These are phyloP conservation scores for Ajuga chamaepitys DNA, from an alignment of 257 asterid genomes.

Conservation along the genomic window DNA sequence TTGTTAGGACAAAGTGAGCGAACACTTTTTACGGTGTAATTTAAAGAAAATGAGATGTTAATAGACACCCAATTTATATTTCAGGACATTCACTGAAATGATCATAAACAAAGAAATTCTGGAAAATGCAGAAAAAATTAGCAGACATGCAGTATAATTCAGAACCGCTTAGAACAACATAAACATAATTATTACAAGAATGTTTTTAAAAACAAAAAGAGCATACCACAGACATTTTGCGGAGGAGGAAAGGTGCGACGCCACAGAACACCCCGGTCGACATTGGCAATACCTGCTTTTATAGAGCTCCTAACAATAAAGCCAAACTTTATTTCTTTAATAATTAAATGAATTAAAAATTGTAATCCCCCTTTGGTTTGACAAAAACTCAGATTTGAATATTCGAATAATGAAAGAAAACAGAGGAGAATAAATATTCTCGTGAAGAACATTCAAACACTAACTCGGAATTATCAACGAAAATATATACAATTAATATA, in stretches of 20 bases:
- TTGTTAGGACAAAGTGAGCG: no score
- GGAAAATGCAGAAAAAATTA: background rate
- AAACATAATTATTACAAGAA: background rate
- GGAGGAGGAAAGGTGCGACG: slow-evolving; percentile 40
- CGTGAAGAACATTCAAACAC: slow-evolving; percentile 25
- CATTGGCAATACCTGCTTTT: slow-evolving; percentile 32
- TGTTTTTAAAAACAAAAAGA: background rate
- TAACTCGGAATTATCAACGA: background rate
- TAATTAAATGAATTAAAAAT: background rate
- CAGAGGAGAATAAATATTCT: slow-evolving; percentile 16
- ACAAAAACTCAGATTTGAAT: background rate
- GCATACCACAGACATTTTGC: slow-evolving; percentile 42
- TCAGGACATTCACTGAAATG: background rate
- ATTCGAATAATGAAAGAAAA: background rate
- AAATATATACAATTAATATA: background rate
- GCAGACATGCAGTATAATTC: background rate
- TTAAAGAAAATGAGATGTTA: no score
- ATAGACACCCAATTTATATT: no score
- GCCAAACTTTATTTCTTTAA: slow-evolving; percentile 4
- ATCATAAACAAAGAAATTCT: background rate
- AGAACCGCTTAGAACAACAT: background rate
- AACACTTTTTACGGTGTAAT: no score
- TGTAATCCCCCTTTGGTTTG: slow-evolving; percentile 10
- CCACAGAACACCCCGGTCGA: slow-evolving; percentile 41
- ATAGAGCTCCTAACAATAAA: slow-evolving; percentile 7